Evolutionary conservation across 345 rosid species (phyloP).

Genomic region (Tarenaya hassleriana): DNA sequence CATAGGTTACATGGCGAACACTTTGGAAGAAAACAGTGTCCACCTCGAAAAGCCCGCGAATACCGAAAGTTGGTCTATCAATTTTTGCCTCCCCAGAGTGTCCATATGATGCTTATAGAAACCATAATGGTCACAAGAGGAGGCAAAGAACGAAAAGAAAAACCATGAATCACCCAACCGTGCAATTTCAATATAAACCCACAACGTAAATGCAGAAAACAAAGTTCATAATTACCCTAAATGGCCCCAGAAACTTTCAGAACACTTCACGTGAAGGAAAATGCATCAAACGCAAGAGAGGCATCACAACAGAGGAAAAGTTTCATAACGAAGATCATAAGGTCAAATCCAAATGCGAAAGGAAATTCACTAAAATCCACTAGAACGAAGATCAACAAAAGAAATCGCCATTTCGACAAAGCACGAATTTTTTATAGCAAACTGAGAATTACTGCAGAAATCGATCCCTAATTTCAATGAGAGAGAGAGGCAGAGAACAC

Average conservation of each 20-base stretch:
- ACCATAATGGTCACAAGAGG: not conserved
- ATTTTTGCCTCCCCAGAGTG: not conserved
- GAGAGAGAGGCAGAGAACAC: not conserved
- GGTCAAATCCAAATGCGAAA: too few relatives aligned
- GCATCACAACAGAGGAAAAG: too few relatives aligned
- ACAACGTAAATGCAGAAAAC: not conserved
- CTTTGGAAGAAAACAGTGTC: not conserved
- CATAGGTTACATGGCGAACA: not conserved
- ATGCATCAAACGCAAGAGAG: not conserved
- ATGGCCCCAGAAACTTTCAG: not conserved
- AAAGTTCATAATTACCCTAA: not conserved
- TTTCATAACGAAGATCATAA: not conserved
- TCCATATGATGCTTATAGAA: not conserved
- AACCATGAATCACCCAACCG: not conserved
- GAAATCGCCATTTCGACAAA: too few relatives aligned
- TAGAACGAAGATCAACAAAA: not conserved
- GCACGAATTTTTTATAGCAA: not conserved
- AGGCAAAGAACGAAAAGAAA: not conserved
- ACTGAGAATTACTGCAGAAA: constrained; percentile 2
- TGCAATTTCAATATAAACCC: not conserved
- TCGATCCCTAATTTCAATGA: not conserved
- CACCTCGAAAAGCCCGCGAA: not conserved
- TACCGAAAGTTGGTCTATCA: not conserved
- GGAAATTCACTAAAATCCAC: too few relatives aligned
- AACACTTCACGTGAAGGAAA: not conserved